phyloP scores from a whole-genome alignment of 75 land plant genomes.

The Selaginella moellendorffii region DNA sequence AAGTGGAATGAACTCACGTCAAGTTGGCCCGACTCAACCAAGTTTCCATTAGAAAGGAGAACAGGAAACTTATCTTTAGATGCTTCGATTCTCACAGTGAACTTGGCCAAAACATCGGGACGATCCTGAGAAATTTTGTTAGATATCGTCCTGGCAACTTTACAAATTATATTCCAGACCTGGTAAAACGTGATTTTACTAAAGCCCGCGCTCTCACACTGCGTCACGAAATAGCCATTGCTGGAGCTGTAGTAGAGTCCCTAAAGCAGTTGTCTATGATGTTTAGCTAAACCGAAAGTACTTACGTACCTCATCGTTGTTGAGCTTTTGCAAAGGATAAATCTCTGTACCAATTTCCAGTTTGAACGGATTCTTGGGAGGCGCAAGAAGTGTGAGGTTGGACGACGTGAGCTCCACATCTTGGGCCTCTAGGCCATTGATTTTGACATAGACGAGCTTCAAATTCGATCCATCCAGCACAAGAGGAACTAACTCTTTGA shows the following conservation, averaged over 20 bases:
- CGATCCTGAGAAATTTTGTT: constrained; percentile 66
- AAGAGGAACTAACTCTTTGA: no score
- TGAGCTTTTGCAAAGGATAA: constrained; percentile 67
- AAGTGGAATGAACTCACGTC: constrained; percentile 32
- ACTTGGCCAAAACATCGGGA: constrained; percentile 90
- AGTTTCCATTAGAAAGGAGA: constrained; percentile 81
- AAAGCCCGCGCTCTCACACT: constrained; percentile 97
- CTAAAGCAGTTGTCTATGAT: no score
- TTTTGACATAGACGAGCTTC: no score
- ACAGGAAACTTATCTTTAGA: constrained; percentile 68
- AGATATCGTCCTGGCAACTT: no score
- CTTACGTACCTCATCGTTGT: constrained; percentile 57
- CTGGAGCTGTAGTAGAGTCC: constrained; percentile 78
- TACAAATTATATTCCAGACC: no score
- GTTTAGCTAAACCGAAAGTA: no score
- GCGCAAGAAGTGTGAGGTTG: constrained; percentile 40
- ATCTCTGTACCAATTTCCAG: constrained; percentile 87
- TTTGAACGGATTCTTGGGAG: constrained; percentile 44
- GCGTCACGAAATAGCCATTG: constrained; percentile 84
- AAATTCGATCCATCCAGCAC: no score
- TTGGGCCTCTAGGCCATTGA: no score
- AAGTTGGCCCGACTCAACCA: constrained; percentile 66
- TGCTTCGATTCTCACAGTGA: constrained; percentile 75
- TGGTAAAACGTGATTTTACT: constrained; percentile 88
- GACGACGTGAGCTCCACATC: constrained; percentile 35